Evolutionary conservation across 768 basidiomycete species (phyloP).

Genomic region (Dentipellis sp.): DNA sequence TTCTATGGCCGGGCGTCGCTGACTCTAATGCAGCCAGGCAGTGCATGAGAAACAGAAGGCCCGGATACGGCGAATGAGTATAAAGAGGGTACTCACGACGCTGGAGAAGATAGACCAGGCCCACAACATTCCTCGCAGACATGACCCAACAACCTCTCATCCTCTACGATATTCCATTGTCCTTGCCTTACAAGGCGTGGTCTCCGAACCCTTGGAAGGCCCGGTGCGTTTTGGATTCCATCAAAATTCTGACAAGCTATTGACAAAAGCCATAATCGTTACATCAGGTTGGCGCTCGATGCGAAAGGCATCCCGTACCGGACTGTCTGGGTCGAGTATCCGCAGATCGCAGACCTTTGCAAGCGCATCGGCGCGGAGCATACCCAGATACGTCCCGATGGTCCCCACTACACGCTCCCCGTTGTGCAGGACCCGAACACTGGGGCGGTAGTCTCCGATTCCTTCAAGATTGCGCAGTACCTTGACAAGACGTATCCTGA

Average conservation of each 20-base stretch:
- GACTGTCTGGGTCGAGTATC: background rate
- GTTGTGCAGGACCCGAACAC: constrained; percentile 11
- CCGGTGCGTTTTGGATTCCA: constrained; percentile 2
- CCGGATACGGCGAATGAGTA: too few species aligned
- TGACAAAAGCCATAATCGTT: background rate
- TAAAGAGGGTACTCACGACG: too few species aligned
- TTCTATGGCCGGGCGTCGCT: too few species aligned
- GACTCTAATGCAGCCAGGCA: too few species aligned
- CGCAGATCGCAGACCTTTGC: background rate
- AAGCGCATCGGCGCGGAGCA: background rate
- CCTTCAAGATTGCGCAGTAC: constrained; percentile 10
- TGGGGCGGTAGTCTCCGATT: constrained; percentile 11
- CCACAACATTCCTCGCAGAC: background rate
- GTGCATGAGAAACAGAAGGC: too few species aligned
- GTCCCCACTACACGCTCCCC: constrained; percentile 11
- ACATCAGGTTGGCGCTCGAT: background rate
- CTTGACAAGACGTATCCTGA: constrained; percentile 12
- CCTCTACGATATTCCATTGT: constrained; percentile 13
- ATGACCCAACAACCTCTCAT: constrained; percentile 1
- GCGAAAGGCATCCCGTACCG: background rate
- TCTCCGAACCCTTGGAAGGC: constrained; percentile 16
- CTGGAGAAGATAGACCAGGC: too few species aligned
- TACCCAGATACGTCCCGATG: background rate
- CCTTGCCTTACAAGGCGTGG: constrained; percentile 6
- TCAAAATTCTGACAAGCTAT: too few species aligned